Base-by-base conservation (phyloP, 225 moss, liverwort and hornwort genomes). In the Polytrichum commune region DNA sequence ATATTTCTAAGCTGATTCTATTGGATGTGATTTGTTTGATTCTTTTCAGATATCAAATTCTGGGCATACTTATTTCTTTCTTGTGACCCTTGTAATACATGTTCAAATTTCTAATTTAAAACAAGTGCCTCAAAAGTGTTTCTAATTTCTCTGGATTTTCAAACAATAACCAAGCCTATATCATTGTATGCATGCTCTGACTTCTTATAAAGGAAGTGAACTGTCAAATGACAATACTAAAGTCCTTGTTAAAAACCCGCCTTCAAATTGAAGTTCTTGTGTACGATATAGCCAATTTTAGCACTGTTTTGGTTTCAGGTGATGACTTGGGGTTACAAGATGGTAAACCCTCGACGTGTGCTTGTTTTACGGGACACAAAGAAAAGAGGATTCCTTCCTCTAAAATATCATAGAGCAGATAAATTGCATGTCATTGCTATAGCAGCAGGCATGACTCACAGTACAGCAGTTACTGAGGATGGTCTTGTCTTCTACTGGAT, bases 251-350 rank as follows among this genome's bases (percentile, higher is more conserved):
- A 16, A 0, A 46, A 13, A 13, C 46, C 46, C 46, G 3, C 46
- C 46, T 46, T 13, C 13, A 13, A 46, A 46, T 46, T 13, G 46
- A 46, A 13, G 46, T 16, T 46, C 13, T 46, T 46, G 46, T 46
- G 46, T 16, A 46, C 16, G 16, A 13, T 46, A 16, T 46, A 46
- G 46, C 46, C 46, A 5, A 2, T 30, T 22, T 54, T 26, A 25
- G 19, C 38, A 53, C n/a, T 24, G 24, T 4, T 53, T 65, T 5
- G 27, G 8, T 29, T 65, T 71, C 89, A 96, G 96, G 92, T 97
- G 54, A 82, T 90, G 82, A 91, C 94, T 30, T 98, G 97, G 97
- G 97, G 97, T 63, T 98, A 94, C 76, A 94, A 93, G 80, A 91
- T 92, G 94, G 97, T 98, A 56, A 98, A 91, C 77, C 97, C 97